Evolutionary conservation across 2,329 filamentous ascomycete genomes (phyloP), one percentile per base, ranked within the genome.

Genomic region (Cladosporium austrohemisphaericum): DNA sequence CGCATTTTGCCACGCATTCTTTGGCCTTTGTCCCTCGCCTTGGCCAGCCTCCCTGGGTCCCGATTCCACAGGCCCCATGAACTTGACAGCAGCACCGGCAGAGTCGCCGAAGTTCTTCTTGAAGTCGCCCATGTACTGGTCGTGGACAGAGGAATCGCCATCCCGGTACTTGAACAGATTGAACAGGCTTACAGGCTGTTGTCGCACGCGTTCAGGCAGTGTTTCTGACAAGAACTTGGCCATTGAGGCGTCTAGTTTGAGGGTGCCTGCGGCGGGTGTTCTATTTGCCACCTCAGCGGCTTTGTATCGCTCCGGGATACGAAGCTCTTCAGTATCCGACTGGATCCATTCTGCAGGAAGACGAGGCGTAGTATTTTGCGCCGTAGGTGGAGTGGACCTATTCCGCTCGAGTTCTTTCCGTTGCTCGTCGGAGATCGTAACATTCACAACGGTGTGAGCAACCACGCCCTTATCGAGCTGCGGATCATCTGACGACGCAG

Each of bases 91-190:
- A 4, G 55, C 55, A n/a, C 55, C 55, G 6, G 53, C 55, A n/a
- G 51, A 31, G 9, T 40, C 37, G 0, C 53, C 55, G 37, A 52
- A 57, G 5, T 31, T 54, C 7, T 45, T 10, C 22, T 57, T 57
- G 36, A 57, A 55, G 13, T 50, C 51, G 16, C 36, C 33, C 55
- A 57, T 57, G 37, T 57, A 57, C 3, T 49, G 38, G 26, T 57
- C 52, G 26, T 57, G 55, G 13, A 36, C 20, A 5, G 28, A 32
- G 10, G 49, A 38, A 22, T 57, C 53, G 7, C 32, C 41, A 18
- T 55, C 44, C 1, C 20, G 37, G 37, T 57, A 57, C 14, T 52
- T 50, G 53, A 57, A 57, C n/a, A 57, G 37, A 20, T 57, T 57
- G 51, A 57, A 55, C n/a, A 54, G 50, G 38, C 53, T 54, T 19